Evolutionary conservation across 2,329 filamentous ascomycete genomes (phyloP), one percentile per base, ranked within the genome.

Genomic region (Curvularia spicifera): DNA sequence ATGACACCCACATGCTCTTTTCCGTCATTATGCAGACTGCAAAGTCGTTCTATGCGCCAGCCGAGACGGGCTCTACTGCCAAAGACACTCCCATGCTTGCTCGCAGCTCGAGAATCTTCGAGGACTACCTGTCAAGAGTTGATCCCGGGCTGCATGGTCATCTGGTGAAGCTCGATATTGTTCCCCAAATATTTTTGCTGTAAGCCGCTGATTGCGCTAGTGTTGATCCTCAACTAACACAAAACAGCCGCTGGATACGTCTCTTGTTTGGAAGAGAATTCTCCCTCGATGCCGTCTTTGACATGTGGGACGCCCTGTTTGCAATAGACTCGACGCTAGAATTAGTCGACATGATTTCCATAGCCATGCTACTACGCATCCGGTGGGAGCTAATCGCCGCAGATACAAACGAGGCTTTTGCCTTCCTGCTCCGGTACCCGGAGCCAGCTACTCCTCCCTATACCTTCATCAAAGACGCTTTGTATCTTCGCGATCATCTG

Each of bases 141-240:
- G 95, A 98, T 72, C 89, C 91, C n/a, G 89, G 93, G 70, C 83
- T 98, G 28, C 89, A 91, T 13, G 82, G 83, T 24, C 93, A 98
- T 75, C 83, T 99, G 18, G 88, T 88, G 57, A 85, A 87, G 59
- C 88, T 97, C 46, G 94, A 97, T 59, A 88, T 99, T 60, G 80
- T 97, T n/a, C 95, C 95, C 1, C 95, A 99, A 70, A 94, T 99
- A 50, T 99, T 98, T 72, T 80, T 98, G 24, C 96, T 98, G 91
- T 95, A 78, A 76, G 85, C 52, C 12, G 18, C 10, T 22, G 13
- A 26, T 43, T 43, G 1, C 4, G 29, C n/a, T 8, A 28, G 2
- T 10, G 10, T 8, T 13, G n/a, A 9, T 6, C 15, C 20, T 45
- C 13, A 33, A 26, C 73, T 76, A 49, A 77, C 40, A 9, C 24